Conservation (phyloP, 1,284 basidiomycete species). For the Kwoniella shivajii region DNA sequence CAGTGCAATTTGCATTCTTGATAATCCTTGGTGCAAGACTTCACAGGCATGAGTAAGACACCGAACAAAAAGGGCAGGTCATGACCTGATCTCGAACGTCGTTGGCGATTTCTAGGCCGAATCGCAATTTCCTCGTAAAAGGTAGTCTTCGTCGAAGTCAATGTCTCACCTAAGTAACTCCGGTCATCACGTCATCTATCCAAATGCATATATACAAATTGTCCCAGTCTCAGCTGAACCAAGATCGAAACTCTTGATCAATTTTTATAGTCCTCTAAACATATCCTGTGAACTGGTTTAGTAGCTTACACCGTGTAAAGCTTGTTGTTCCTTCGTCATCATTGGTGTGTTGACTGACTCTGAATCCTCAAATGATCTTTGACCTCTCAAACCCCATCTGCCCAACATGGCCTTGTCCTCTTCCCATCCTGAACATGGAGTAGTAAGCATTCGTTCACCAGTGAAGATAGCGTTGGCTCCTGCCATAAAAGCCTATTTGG, state of each 20-base stretch:
- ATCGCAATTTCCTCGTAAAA: neutral
- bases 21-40: no score
- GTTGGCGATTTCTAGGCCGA: neutral
- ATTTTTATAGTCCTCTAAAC: neutral
- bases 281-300: neutral
- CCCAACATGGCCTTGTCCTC: conserved; percentile 94
- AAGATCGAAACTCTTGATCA: neutral
- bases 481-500: conserved; percentile 75
- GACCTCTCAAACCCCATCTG: conserved; percentile 88
- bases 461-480: conserved; percentile 99
- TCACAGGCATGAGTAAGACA: neutral
- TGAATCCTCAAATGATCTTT: conserved; percentile 74
- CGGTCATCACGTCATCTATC: no score
- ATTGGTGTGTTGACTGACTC: conserved; percentile 32
- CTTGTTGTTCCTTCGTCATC: conserved; percentile 16
- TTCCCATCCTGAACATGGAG: conserved; percentile 91
- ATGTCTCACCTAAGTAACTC: conserved; percentile 8
- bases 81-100: neutral
- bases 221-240: neutral
- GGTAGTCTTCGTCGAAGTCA: neutral
- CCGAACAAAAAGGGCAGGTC: neutral
- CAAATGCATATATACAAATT: conserved; percentile 7
- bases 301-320: conserved; percentile 12
- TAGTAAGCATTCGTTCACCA: conserved; percentile 95
- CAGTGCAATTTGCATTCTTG: no score